Base-by-base conservation (phyloP, 805 yeast species). In the Lachancea kluyveri region DNA sequence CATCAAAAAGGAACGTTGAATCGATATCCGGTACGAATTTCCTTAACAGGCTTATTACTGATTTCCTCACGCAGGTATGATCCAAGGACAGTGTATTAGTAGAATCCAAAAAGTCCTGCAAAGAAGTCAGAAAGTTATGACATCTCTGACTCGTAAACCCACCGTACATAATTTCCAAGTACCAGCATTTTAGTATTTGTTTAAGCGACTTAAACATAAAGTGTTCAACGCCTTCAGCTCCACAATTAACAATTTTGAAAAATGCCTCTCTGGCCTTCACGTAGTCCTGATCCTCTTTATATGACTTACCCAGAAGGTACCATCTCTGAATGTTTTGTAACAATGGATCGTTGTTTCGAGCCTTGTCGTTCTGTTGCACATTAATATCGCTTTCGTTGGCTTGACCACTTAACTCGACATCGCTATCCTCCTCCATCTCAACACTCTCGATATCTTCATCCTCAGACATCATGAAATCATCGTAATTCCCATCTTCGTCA, bases 381-480 rank as follows among this genome's bases (percentile, higher is more conserved):
- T n/a, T n/a, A n/a, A n/a, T n/a, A n/a, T n/a, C n/a, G n/a, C n/a
- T n/a, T n/a, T n/a, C n/a, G n/a, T n/a, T n/a, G n/a, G n/a, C n/a
- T n/a, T n/a, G n/a, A n/a, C n/a, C n/a, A n/a, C n/a, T n/a, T n/a
- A n/a, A n/a, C 21, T 28, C 31, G 4, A 16, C 31, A 9, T 30
- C 37, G 21, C 35, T 26, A 16, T 28, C 39, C 6, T 43, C 52
- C 16, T 47, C 59, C 48, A 52, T 41, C 31, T 50, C 57, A 15
- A 46, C 33, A 28, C 41, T 30, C 8, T 36, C 43, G 36, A 42
- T 39, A n/a, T 36, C 47, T 13, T 52, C 56, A 13, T 52, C 60
- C 14, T 48, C 60, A 3, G 59, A 50, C 49, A 48, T 44, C 50
- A 52, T 46, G 33, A 42, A 55, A n/a, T 52, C 59, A 23, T 50